Evolutionary conservation across 2,329 filamentous ascomycete genomes (phyloP), one percentile per base, ranked within the genome.

Genomic region (Cordyceps cicadae): DNA sequence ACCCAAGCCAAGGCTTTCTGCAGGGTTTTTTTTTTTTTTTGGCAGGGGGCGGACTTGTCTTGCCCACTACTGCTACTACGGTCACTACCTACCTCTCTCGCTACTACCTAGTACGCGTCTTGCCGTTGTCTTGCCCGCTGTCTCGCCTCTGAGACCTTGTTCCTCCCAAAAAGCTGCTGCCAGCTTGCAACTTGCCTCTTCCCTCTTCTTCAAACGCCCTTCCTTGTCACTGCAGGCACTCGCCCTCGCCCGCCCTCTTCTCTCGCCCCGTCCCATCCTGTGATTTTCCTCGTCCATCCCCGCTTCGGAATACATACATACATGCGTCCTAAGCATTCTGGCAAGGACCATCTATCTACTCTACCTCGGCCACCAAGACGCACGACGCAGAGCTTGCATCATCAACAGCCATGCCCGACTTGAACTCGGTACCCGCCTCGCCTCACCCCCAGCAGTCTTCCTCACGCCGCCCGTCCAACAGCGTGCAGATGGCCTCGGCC

Each of bases 371-470:
- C 12, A 37, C 11, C 34, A 12, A 37, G 34, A 5, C 9, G 34
- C 15, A 57, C 50, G 39, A 49, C 19, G 43, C 21, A 51, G 37
- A 41, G 37, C 21, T 21, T 29, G 21, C 52, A 54, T 32, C 52
- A 19, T 45, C 7, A 46, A 19, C 17, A 29, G 67, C 61, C 55
- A 83, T 82, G 80, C 80, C 79, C 26, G 81, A 84, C 64, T 76
- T 84, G 64, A 83, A 84, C 72, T 79, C 79, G 19, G 79, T 84
- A 14, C 79, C 81, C 46, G 71, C 78, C 8, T 81, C 79, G 59
- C 78, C 80, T 55, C 77, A 75, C 64, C 69, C 75, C 43, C 72
- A 78, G 39, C 75, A 5, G 34, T 32, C 74, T 21, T 66, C 69
- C 9, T 75, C 76, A 24, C 73, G 77, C 54, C 79, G 79, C 53